Evolutionary conservation across 441 rosid species (phyloP).

Genomic region (California macrophylla): DNA sequence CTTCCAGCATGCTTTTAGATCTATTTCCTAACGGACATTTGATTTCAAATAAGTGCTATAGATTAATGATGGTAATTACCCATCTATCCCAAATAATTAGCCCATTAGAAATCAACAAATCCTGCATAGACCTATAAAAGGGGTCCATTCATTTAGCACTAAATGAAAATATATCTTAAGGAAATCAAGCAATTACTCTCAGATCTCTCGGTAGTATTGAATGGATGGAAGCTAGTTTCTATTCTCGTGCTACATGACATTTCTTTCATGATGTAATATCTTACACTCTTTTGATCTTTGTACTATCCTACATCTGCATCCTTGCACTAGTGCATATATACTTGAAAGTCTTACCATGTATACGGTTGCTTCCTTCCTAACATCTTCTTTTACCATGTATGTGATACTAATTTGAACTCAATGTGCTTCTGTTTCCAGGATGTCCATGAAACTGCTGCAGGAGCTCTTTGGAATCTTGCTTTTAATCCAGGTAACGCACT

Average conservation of each 20-base stretch:
- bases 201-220: neutral
- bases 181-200: neutral
- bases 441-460: slow-evolving; percentile 98
- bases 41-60: neutral
- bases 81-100: neutral
- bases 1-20: neutral
- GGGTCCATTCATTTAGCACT: too few species aligned
- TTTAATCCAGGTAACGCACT: slow-evolving; percentile 78
- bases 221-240: neutral
- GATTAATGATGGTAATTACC: neutral
- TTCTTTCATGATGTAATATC: neutral
- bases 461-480: slow-evolving; percentile 98
- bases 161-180: too few species aligned
- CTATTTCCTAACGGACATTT: neutral
- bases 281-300: neutral
- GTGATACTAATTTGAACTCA: slow-evolving; percentile 7
- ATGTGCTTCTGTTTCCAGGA: slow-evolving; percentile 38
- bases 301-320: neutral
- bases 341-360: neutral
- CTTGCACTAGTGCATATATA: neutral
- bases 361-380: neutral
- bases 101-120: neutral
- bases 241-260: neutral
- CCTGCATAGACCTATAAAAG: too few species aligned
- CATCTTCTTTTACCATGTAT: neutral